phyloP scores from a whole-genome alignment of 371 early-diverging fungal genomes.

The Nematocida displodere region DNA sequence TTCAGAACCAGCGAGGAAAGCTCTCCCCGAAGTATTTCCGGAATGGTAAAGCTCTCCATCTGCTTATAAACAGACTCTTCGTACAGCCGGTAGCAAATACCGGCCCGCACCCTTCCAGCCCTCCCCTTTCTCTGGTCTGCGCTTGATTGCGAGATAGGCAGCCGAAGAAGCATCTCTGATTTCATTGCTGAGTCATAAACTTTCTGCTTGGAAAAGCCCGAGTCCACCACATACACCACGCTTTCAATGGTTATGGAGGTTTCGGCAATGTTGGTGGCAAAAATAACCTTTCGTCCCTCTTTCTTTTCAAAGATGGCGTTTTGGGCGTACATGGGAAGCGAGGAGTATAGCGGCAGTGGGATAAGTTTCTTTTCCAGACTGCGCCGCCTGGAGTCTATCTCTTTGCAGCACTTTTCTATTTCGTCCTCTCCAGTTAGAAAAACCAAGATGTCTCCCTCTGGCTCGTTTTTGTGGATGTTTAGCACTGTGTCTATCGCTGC shows the following conservation, averaged over 20 bases:
- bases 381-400: neutral
- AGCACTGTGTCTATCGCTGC: slow-evolving; percentile 33
- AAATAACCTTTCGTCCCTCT: slow-evolving; percentile 43
- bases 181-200: slow-evolving; percentile 33
- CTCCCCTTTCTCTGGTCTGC: slow-evolving; percentile 66
- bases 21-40: slow-evolving; percentile 85
- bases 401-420: slow-evolving; percentile 66
- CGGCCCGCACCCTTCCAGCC: slow-evolving; percentile 63
- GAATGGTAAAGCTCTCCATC: slow-evolving; percentile 76
- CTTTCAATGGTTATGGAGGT: slow-evolving; percentile 50
- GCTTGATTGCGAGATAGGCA: slow-evolving; percentile 62
- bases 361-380: slow-evolving; percentile 6
- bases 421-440: slow-evolving; percentile 98
- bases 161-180: slow-evolving; percentile 38
- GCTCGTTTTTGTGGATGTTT: slow-evolving; percentile 39
- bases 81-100: slow-evolving; percentile 67
- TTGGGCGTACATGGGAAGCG: slow-evolving; percentile 42
- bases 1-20: slow-evolving; percentile 82
- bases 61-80: slow-evolving; percentile 64
- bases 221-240: slow-evolving; percentile 56
- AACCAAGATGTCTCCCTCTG: slow-evolving; percentile 62
- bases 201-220: slow-evolving; percentile 44
- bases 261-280: slow-evolving; percentile 49
- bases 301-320: slow-evolving; percentile 41
- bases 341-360: slow-evolving; percentile 45